Evolutionary conservation across 805 yeast genomes (phyloP), one percentile per base, ranked within the genome.

Genomic region (Candida namnaoensis): DNA sequence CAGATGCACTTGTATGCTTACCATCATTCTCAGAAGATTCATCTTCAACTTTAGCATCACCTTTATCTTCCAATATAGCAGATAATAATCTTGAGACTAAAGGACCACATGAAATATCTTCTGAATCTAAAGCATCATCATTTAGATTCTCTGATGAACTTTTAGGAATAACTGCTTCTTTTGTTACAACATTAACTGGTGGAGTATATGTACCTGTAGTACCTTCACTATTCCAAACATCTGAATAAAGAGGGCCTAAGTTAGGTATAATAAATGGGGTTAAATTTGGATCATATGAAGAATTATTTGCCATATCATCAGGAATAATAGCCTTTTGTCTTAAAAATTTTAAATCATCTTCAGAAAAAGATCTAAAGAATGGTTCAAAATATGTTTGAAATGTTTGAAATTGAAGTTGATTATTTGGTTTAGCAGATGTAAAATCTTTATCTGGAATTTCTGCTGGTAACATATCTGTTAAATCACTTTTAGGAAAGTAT

Each of bases 331-430:
- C 65, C 50, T 78, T 76, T 45, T 76, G 80, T 47, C 76, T 77
- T 42, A 91, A 62, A 50, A 88, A 78, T 41, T 80, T 78, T 36
- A 88, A 54, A 56, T 93, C 99, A 32, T 91, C 96, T 46, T 84
- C 95, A 14, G 71, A 66, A 51, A 76, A 86, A 3, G 76, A 74
- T 46, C 95, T 71, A 64, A 82, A 90, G 57, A 76, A 91, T 28
- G 90, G 85, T 58, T 93, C 99, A 33, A 88, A 73, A 50, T 82
- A 87, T 1, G 90, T 65, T 49, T 86, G 83, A 57, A 86, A 93
- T 0, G 99, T 90, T 11, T 85, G 71, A 57, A 85, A 88, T 55
- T 88, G 96, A 14, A 91, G 93, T 64, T 93, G 99, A 60, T 88
- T 91, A 3, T 88, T 63, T 15, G 90, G 90, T 54, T 90, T 91